phyloP scores from a whole-genome alignment of 179 eudicot species.

The Silene noctiflora region DNA sequence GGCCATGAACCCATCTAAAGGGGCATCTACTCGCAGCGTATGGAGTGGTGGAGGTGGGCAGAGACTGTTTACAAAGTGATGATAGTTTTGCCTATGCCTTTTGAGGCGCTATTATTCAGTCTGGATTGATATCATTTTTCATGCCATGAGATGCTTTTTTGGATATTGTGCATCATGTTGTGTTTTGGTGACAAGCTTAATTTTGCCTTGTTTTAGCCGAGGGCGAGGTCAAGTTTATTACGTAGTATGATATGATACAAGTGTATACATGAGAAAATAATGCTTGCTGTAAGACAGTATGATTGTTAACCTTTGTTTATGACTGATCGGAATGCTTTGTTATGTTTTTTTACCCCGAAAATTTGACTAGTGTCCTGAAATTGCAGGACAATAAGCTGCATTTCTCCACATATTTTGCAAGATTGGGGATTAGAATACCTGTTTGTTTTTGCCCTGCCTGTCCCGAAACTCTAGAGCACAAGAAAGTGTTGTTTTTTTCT shows the following conservation, averaged over 20 bases:
- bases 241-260: constrained; percentile 4
- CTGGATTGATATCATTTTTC: neutral
- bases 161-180: constrained; percentile 24
- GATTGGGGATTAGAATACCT: neutral
- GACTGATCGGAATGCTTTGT: neutral
- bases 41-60: constrained; percentile 41
- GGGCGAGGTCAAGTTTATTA: constrained; percentile 6
- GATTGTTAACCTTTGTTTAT: neutral
- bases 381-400: neutral
- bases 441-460: neutral
- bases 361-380: neutral
- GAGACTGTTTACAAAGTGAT: constrained; percentile 33
- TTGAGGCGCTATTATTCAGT: neutral
- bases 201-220: constrained; percentile 15
- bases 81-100: neutral
- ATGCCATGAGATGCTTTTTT: constrained; percentile 1
- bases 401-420: neutral
- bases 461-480: neutral
- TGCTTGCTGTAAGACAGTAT: neutral
- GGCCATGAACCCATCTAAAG: constrained; percentile 31
- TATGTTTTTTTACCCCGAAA: neutral
- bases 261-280: constrained; percentile 22
- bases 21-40: constrained; percentile 30
- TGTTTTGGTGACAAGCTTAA: constrained; percentile 3
- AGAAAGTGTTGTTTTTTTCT: neutral